A percentile compares a stretch with the other conserved stretches of the same genome.
phyloP scores from a whole-genome alignment of 1,139 yeast genomes.

The Magnusiomyces ingens region DNA sequence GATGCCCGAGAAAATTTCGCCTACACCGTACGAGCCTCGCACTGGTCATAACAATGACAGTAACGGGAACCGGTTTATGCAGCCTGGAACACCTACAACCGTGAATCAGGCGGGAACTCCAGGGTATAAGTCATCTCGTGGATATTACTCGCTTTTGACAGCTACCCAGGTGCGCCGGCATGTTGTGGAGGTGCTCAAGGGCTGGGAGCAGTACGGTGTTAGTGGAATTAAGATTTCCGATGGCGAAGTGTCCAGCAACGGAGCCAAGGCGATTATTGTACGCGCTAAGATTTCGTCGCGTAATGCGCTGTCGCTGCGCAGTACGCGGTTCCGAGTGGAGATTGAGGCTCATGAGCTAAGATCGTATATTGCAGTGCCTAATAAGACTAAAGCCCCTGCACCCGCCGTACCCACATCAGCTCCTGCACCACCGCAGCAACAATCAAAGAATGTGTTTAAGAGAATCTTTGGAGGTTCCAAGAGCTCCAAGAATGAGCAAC shows the following conservation, averaged over 20 bases:
- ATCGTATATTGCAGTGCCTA: constrained; percentile 1
- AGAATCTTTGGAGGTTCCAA: background rate
- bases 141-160: constrained; percentile 25
- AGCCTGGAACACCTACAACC: too few species aligned
- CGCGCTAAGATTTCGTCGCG: constrained; percentile 31
- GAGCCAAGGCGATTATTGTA: background rate
- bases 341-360: constrained; percentile 14
- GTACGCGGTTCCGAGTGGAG: constrained; percentile 29
- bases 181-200: constrained; percentile 29
- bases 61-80: too few species aligned
- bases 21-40: constrained; percentile 7
- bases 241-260: background rate
- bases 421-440: background rate
- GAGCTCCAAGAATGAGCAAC: background rate
- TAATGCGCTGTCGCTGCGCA: constrained; percentile 30
- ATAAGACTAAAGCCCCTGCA: background rate
- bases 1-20: background rate
- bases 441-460: background rate
- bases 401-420: background rate
- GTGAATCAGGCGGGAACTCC: too few species aligned
- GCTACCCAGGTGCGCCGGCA: constrained; percentile 26
- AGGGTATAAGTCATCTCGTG: constrained; percentile 8
- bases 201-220: constrained; percentile 35
- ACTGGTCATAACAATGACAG: too few species aligned
- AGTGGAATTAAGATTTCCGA: background rate